Conservation (phyloP, 1,139 yeast species). For the Nematodospora anomalae region DNA sequence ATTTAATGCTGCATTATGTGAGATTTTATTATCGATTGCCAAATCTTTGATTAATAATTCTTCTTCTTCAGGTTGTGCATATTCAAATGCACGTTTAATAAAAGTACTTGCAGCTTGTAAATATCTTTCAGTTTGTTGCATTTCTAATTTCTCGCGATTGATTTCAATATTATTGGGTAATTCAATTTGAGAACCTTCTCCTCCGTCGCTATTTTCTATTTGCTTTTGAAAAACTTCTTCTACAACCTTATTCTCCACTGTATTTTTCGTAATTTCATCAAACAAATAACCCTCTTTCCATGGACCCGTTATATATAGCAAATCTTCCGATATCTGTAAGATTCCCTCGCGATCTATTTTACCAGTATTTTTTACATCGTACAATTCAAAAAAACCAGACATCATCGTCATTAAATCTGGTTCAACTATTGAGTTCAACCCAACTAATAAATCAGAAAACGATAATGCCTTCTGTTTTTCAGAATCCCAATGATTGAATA, state of each 20-base stretch:
- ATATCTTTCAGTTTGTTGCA: constrained; percentile 77
- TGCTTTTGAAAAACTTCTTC: constrained; percentile 49
- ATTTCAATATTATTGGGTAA: constrained; percentile 61
- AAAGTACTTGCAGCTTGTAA: constrained; percentile 85
- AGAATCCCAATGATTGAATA: constrained; percentile 73
- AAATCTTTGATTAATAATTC: constrained; percentile 45
- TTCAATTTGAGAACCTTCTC: constrained; percentile 32
- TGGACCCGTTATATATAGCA: constrained; percentile 78
- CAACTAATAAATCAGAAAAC: constrained; percentile 68
- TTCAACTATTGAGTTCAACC: constrained; percentile 68
- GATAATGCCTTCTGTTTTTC: constrained; percentile 56
- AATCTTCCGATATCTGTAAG: constrained; percentile 80
- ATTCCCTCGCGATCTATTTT: constrained; percentile 77
- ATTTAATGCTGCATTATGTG: constrained; percentile 75
- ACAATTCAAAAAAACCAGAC: constrained; percentile 75
- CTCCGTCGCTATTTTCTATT: constrained; percentile 21
- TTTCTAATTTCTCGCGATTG: constrained; percentile 62
- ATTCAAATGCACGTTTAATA: constrained; percentile 85
- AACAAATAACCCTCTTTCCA: constrained; percentile 69
- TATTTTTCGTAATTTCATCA: constrained; percentile 59
- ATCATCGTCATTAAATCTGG: constrained; percentile 77
- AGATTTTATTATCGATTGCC: constrained; percentile 37
- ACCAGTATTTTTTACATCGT: constrained; percentile 62
- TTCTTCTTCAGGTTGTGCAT: constrained; percentile 67
- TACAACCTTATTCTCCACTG: constrained; percentile 65